Percentiles rank a stretch among this genome's conserved stretches.
Conservation (phyloP, 768 basidiomycete genomes). For the Pleurotus cornucopiae region DNA sequence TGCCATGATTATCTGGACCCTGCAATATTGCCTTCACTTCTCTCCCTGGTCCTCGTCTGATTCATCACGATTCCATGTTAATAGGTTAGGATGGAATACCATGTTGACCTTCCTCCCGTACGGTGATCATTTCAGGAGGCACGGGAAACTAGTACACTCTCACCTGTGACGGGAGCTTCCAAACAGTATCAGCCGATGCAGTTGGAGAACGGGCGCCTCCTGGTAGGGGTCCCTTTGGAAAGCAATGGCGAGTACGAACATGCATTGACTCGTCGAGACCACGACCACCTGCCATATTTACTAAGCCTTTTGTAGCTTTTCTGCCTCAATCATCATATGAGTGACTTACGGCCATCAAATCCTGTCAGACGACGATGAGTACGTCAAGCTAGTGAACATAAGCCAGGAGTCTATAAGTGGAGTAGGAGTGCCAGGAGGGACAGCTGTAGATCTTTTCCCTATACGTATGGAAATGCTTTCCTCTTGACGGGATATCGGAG, state of each 20-base stretch:
- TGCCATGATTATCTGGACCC: conserved; percentile 40
- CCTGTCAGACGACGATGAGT: conserved; percentile 27
- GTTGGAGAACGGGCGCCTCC: conserved; percentile 28
- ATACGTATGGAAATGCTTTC: conserved; percentile 14
- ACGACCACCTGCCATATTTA: neutral
- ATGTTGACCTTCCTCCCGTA: conserved; percentile 4
- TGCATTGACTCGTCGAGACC: conserved; percentile 30
- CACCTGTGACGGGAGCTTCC: conserved; percentile 23
- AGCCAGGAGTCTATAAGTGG: conserved; percentile 19
- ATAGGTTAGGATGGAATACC: neutral
- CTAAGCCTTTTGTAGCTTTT: conserved; percentile 8
- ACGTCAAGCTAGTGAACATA: conserved; percentile 29
- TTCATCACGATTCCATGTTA: neutral
- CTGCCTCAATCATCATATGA: conserved; percentile 15
- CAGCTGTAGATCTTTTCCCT: conserved; percentile 21
- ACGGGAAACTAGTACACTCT: conserved; percentile 35
- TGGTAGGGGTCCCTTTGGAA: conserved; percentile 34
- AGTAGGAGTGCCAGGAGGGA: conserved; percentile 12
- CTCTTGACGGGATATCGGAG: neutral
- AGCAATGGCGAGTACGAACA: conserved; percentile 11
- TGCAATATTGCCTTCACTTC: conserved; percentile 26
- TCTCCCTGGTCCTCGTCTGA: neutral
- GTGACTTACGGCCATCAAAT: conserved; percentile 29
- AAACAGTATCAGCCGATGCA: conserved; percentile 38
- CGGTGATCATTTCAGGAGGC: conserved; percentile 46